These are phyloP conservation scores for Penicillium tannophilum DNA, from an alignment of 495 filamentous ascomycete genomes.

Conservation along the genomic window DNA sequence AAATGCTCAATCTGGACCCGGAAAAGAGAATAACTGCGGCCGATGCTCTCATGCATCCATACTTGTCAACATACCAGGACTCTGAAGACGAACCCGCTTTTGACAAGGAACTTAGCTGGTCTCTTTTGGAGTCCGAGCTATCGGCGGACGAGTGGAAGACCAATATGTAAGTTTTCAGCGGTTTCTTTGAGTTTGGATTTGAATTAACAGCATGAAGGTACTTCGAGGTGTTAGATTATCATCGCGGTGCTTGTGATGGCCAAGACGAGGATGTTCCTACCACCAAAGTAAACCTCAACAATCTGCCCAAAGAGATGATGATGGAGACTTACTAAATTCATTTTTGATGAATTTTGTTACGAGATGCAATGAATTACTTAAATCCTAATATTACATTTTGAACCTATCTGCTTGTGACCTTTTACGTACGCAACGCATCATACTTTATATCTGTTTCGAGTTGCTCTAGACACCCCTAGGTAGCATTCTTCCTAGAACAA, in stretches of 20 bases:
- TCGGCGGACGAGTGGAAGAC: constrained; percentile 14
- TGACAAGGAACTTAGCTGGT: constrained; percentile 15
- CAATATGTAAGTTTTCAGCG: constrained; percentile 9
- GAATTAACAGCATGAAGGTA: neutral
- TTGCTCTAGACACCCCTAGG: no score
- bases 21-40: constrained; percentile 77
- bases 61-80: constrained; percentile 87
- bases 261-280: neutral
- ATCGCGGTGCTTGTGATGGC: neutral
- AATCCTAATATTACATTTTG: no score
- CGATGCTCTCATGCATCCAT: constrained; percentile 77
- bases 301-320: neutral
- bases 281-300: neutral
- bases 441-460: no score
- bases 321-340: neutral
- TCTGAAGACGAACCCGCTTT: constrained; percentile 87
- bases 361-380: no score
- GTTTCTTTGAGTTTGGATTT: neutral
- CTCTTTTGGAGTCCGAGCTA: constrained; percentile 16
- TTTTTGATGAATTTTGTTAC: no score
- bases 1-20: constrained; percentile 92
- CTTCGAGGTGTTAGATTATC: neutral
- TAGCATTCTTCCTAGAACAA: no score
- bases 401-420: no score
- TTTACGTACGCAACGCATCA: no score